Conservation (phyloP, 2,329 filamentous ascomycete species). For the Arthroderma sp. region DNA sequence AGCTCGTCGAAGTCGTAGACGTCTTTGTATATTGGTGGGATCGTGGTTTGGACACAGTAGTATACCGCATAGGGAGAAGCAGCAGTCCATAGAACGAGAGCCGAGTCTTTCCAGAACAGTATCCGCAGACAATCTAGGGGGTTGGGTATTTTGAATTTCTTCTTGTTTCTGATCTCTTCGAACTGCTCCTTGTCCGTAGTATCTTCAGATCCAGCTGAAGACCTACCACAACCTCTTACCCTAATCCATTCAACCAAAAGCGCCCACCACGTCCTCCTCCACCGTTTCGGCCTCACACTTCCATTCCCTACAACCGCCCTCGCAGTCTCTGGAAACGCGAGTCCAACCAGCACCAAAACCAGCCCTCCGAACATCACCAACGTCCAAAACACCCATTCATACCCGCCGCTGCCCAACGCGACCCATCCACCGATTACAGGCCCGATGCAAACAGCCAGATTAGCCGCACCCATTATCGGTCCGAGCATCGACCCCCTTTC, state of each 20-base stretch:
- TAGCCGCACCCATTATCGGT: constrained; percentile 5
- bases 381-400: too few relatives aligned
- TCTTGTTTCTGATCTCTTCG: background rate
- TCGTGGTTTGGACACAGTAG: background rate
- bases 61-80: constrained; percentile 1
- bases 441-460: too few relatives aligned
- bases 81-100: background rate
- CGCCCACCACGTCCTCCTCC: background rate
- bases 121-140: background rate
- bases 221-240: background rate
- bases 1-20: constrained; percentile 1
- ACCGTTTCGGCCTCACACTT: background rate
- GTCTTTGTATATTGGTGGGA: constrained; percentile 1
- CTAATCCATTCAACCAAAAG: constrained; percentile 12
- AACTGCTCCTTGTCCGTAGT: background rate
- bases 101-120: background rate
- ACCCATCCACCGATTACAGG: too few relatives aligned
- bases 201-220: constrained; percentile 1
- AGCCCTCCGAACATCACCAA: too few relatives aligned
- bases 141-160: background rate
- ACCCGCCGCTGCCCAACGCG: too few relatives aligned
- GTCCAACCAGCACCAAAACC: too few relatives aligned
- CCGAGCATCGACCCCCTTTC: constrained; percentile 13
- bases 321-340: constrained; percentile 30
- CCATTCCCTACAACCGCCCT: constrained; percentile 25